Evolutionary conservation across 2,329 filamentous ascomycete species (phyloP).

Genomic region (Alternaria solani): DNA sequence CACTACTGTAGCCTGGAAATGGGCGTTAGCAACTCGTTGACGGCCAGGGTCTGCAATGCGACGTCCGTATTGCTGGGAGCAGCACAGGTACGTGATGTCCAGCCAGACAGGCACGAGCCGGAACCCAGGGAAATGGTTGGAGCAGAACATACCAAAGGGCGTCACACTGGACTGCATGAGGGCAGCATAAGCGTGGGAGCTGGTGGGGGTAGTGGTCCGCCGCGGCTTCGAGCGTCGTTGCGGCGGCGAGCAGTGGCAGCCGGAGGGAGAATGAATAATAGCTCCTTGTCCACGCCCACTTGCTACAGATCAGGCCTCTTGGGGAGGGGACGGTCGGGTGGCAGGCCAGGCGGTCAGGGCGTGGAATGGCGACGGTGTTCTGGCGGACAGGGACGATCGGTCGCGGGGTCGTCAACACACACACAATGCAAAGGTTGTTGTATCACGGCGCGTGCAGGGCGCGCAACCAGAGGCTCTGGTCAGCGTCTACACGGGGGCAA

Average conservation of each 20-base stretch:
- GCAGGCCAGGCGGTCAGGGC: constrained; percentile 2
- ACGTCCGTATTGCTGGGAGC: constrained; percentile 7
- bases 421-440: constrained; percentile 17
- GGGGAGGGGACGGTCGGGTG: not conserved
- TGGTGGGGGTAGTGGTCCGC: constrained; percentile 40
- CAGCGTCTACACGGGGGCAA: constrained; percentile 40
- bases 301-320: not conserved
- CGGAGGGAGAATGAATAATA: constrained; percentile 28
- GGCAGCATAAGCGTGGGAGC: constrained; percentile 53
- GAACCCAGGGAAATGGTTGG: constrained; percentile 47
- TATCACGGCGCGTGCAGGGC: constrained; percentile 19
- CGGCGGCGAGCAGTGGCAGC: constrained; percentile 20
- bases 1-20: constrained; percentile 56
- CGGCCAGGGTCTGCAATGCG: constrained; percentile 14
- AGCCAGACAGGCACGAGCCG: constrained; percentile 51
- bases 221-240: constrained; percentile 26
- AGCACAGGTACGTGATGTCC: constrained; percentile 29
- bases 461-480: constrained; percentile 30
- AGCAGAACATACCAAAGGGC: constrained; percentile 52
- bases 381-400: constrained; percentile 28
- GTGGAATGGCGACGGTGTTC: not conserved
- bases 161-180: constrained; percentile 54
- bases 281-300: constrained; percentile 4
- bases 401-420: constrained; percentile 19
- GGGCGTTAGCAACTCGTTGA: constrained; percentile 29